These are phyloP conservation scores for Boletus subluridellus DNA, from an alignment of 1,284 basidiomycete species.

Conservation along the genomic window DNA sequence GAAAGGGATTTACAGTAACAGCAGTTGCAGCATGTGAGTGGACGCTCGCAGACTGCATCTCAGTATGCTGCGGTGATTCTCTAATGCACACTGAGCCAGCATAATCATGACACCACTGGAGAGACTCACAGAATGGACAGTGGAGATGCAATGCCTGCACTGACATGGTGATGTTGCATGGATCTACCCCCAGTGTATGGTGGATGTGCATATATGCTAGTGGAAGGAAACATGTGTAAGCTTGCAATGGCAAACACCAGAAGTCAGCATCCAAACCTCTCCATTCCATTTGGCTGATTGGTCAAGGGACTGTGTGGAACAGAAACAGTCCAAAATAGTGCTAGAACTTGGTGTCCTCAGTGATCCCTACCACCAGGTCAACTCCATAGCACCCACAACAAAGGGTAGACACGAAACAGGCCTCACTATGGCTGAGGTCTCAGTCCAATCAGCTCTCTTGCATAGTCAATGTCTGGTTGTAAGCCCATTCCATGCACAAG, in stretches of 20 bases:
- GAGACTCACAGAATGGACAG: slow-evolving; percentile 7
- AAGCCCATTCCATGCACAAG: slow-evolving; percentile 66
- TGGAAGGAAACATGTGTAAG: slow-evolving; percentile 1
- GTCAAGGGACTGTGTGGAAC: no score
- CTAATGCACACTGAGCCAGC: no score
- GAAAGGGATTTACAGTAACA: not conserved
- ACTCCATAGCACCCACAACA: no score
- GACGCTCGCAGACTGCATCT: not conserved
- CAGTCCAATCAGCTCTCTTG: slow-evolving; percentile 60
- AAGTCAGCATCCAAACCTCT: slow-evolving; percentile 6
- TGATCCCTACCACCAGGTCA: no score
- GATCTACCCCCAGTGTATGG: no score
- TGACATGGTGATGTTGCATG: not conserved
- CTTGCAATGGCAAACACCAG: not conserved
- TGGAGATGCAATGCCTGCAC: not conserved
- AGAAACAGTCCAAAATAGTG: no score
- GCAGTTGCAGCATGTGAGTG: no score
- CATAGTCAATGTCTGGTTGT: slow-evolving; percentile 75
- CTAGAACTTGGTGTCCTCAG: no score
- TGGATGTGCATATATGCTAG: slow-evolving; percentile 5
- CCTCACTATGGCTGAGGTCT: slow-evolving; percentile 43
- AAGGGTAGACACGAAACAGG: no score
- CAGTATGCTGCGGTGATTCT: not conserved
- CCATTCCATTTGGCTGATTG: no score
- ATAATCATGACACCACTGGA: no score